Evolutionary conservation across 495 filamentous ascomycete genomes (phyloP).

Genomic region (Penicillium longicatenatum): DNA sequence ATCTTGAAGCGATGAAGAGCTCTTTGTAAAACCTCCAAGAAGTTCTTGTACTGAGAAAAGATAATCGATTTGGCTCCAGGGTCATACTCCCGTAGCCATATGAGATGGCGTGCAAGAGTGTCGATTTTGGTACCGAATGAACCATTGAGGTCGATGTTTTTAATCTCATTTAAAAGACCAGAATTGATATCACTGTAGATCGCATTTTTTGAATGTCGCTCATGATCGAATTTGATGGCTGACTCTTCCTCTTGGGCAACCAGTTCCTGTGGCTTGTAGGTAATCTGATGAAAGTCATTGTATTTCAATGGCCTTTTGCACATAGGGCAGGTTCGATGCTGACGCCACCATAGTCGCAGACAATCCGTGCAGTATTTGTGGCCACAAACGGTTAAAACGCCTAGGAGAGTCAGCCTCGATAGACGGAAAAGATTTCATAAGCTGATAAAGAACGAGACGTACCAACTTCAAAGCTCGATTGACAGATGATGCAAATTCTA

Average conservation of each 20-base stretch:
- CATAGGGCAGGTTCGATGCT: constrained; percentile 67
- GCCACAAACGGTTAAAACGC: constrained; percentile 83
- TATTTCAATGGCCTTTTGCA: constrained; percentile 69
- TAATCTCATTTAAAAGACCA: constrained; percentile 74
- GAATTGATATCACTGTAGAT: constrained; percentile 80
- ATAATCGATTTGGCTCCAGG: constrained; percentile 87
- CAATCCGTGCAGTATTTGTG: constrained; percentile 91
- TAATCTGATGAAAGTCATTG: constrained; percentile 77
- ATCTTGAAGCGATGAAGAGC: constrained; percentile 73
- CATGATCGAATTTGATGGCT: constrained; percentile 29
- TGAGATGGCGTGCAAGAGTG: constrained; percentile 73
- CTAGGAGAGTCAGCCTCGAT: constrained; percentile 23
- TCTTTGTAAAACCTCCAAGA: constrained; percentile 69
- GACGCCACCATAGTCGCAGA: constrained; percentile 71
- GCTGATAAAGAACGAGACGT: constrained; percentile 21
- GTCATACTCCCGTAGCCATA: constrained; percentile 83
- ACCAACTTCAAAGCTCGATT: constrained; percentile 70
- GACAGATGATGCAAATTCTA: constrained; percentile 79
- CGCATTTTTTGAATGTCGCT: constrained; percentile 39
- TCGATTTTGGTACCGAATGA: constrained; percentile 91
- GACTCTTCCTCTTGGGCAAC: constrained; percentile 66
- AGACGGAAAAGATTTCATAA: background rate
- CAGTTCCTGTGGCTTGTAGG: constrained; percentile 73
- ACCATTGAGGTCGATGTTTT: constrained; percentile 71
- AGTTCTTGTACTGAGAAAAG: constrained; percentile 85